Percentiles rank a stretch among this genome's conserved stretches.
Conservation (phyloP, 805 yeast species). For the Wickerhamiella musiphila region DNA sequence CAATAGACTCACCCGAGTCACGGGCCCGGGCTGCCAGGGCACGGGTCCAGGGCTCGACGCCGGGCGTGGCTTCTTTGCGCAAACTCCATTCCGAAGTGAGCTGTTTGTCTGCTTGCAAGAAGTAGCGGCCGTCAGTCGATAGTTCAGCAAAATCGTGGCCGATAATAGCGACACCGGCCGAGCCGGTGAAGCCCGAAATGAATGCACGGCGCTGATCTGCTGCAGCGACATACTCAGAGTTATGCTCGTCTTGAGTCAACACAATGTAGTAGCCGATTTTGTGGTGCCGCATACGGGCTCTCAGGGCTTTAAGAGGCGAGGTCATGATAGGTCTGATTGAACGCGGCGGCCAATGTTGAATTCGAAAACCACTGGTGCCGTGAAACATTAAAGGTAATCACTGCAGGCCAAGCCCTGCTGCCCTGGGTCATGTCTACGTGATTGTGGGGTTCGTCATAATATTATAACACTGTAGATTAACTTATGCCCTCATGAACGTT, state of each 20-base stretch:
- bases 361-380: constrained; percentile 4
- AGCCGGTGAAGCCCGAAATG: constrained; percentile 76
- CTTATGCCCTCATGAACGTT: too few species aligned
- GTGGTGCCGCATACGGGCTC: constrained; percentile 44
- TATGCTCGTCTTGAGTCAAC: constrained; percentile 87
- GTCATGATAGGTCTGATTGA: constrained; percentile 2
- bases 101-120: constrained; percentile 75
- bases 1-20: constrained; percentile 36
- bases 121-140: constrained; percentile 90
- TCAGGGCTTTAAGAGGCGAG: constrained; percentile 30
- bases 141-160: constrained; percentile 55
- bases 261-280: constrained; percentile 58
- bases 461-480: too few species aligned
- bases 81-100: constrained; percentile 64
- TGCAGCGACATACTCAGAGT: constrained; percentile 70
- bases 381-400: constrained; percentile 1
- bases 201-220: constrained; percentile 71
- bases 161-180: constrained; percentile 84
- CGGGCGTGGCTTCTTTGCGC: constrained; percentile 62
- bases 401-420: too few species aligned
- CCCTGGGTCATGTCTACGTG: too few species aligned
- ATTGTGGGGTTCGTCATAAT: too few species aligned
- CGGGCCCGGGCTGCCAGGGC: constrained; percentile 47
- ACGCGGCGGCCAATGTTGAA: constrained; percentile 4
- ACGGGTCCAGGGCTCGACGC: constrained; percentile 60